phyloP scores from a whole-genome alignment of 179 eudicot species.

The Silene noctiflora region DNA sequence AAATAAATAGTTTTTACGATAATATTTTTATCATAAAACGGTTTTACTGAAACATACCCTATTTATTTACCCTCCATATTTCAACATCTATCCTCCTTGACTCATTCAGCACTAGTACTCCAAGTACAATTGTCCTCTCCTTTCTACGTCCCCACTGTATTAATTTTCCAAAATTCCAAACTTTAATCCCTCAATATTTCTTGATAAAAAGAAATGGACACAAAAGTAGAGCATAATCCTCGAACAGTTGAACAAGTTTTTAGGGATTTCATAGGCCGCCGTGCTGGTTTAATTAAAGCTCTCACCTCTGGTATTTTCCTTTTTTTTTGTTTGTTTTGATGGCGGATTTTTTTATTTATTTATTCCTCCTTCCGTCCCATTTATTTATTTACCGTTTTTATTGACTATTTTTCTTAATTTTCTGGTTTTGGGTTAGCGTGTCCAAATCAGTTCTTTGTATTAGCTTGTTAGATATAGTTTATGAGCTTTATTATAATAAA shows the following conservation, averaged over 20 bases:
- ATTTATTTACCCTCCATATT: too few relatives aligned
- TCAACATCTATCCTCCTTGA: too few relatives aligned
- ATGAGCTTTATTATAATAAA: too few relatives aligned
- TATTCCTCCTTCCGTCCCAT: not conserved
- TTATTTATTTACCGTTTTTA: not conserved
- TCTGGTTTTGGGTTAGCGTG: too few relatives aligned
- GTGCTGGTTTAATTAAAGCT: slow-evolving; percentile 72
- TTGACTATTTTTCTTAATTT: too few relatives aligned
- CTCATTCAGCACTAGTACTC: too few relatives aligned
- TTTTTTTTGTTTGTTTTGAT: not conserved
- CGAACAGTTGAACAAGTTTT: slow-evolving; percentile 79
- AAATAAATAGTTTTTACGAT: too few relatives aligned
- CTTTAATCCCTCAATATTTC: not conserved
- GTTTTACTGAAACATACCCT: too few relatives aligned
- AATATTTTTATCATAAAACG: too few relatives aligned
- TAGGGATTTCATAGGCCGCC: slow-evolving; percentile 68
- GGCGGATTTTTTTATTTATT: not conserved
- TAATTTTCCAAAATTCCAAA: not conserved
- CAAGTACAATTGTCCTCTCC: not conserved
- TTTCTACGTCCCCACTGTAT: not conserved
- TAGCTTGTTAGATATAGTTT: too few relatives aligned
- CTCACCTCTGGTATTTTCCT: slow-evolving; percentile 54
- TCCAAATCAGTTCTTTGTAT: too few relatives aligned
- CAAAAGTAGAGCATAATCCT: slow-evolving; percentile 50
- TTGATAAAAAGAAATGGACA: slow-evolving; percentile 30